Conservation (phyloP, 306 rosid species). For the Malus domestica region DNA sequence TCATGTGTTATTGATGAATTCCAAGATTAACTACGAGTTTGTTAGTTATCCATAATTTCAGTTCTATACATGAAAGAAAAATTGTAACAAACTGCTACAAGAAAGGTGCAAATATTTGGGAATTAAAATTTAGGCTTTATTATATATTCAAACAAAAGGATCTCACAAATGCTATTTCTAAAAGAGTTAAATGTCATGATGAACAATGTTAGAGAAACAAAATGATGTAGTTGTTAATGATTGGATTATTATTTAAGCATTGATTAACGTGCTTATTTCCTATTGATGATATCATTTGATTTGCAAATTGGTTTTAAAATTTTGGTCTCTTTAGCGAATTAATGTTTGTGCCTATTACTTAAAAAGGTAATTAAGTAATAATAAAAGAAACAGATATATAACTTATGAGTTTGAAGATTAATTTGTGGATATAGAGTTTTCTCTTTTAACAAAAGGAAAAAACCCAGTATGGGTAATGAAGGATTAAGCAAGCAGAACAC, state of each 20-base stretch:
- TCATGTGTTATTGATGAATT: neutral
- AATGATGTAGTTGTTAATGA: no score
- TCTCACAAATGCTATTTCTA: neutral
- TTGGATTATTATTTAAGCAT: no score
- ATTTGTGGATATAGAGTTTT: neutral
- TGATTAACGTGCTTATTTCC: no score
- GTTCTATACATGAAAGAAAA: neutral
- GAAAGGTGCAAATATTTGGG: neutral
- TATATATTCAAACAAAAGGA: neutral
- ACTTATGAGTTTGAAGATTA: neutral
- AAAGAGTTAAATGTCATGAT: neutral
- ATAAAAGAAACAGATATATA: neutral
- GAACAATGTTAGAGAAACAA: no score
- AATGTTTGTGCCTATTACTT: neutral
- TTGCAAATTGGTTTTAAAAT: no score
- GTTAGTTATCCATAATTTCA: neutral
- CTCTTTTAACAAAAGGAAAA: neutral
- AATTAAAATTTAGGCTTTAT: neutral
- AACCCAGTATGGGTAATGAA: neutral
- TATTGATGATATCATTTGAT: no score
- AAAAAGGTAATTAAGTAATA: neutral
- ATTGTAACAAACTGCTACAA: neutral
- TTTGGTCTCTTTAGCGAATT: no score
- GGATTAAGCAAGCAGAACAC: neutral
- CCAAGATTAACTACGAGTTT: neutral